Evolutionary conservation across 352 stramenopile genomes (phyloP), one percentile per base, ranked within the genome.

Genomic region (Phytophthora lateralis): DNA sequence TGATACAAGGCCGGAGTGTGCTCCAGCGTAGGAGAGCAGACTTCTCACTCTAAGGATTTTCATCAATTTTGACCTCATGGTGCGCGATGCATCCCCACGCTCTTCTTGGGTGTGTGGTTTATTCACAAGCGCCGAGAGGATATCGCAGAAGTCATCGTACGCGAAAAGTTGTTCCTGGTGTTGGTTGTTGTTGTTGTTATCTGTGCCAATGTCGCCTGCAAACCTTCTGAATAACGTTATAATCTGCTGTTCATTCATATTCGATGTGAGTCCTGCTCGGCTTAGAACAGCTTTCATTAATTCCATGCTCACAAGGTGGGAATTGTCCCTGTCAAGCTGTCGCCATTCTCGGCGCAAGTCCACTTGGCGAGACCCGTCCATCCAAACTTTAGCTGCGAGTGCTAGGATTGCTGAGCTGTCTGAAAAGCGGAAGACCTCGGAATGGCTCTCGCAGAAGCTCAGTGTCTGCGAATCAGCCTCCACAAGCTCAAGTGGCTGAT

Each of bases 401-500:
- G 62, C 14, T 24, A 86, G 39, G n/a, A 92, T 68, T 12, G 60
- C 26, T 17, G 63, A 60, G 21, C 51, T 70, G 35, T 93, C 70
- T 0, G 85, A 91, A 48, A 73, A 91, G 4, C 70, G 71, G 49
- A 95, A 96, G 20, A 66, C 15, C 29, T 95, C 78, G 11, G 77
- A 70, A 48, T 90, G 78, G 38, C 62, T 88, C 65, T 93, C 85
- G 52, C 85, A 95, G 56, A 80, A 93, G n/a, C 60, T 70, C 7
- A 96, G 58, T 14, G 86, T 95, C 55, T 92, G 81, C 21, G 75
- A 55, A 46, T 95, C 86, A 2, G 86, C 83, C 38, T 90, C 82
- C n/a, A 91, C 52, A 4, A 96, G 69, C 60, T 85, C 68, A 20
- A 96, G 74, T 34, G 69, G 64, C 60, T 93, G 85, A 10, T 78